Conservation (phyloP, 345 rosid genomes). For the Corchorus capsularis region DNA sequence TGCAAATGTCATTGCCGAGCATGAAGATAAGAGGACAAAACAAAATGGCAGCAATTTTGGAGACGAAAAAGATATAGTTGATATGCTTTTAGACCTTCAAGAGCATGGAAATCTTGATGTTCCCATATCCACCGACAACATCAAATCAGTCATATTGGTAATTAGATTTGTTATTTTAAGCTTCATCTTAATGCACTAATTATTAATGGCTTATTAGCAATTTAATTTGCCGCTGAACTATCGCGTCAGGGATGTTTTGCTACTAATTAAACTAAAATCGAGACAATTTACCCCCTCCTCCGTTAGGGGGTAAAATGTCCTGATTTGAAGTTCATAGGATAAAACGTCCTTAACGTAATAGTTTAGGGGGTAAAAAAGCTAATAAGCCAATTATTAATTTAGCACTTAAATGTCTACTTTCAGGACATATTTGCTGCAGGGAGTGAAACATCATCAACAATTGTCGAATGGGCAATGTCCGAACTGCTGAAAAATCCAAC, state of each 20-base stretch:
- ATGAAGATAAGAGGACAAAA: slow-evolving; percentile 5
- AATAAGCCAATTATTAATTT: too few species aligned
- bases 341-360: too few species aligned
- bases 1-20: slow-evolving; percentile 19
- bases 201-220: too few species aligned
- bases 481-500: slow-evolving; percentile 36
- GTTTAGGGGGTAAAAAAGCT: too few species aligned
- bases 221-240: too few species aligned
- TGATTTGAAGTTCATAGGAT: too few species aligned
- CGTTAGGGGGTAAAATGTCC: too few species aligned
- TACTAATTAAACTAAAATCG: too few species aligned
- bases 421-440: slow-evolving; percentile 38
- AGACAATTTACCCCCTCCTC: too few species aligned
- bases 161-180: neutral
- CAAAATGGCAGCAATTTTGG: neutral
- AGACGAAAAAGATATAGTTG: slow-evolving; percentile 20
- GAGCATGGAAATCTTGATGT: neutral
- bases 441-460: slow-evolving; percentile 33
- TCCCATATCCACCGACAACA: slow-evolving; percentile 26
- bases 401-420: neutral
- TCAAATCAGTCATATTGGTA: slow-evolving; percentile 37
- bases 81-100: slow-evolving; percentile 30
- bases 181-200: neutral
- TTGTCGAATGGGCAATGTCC: slow-evolving; percentile 35
- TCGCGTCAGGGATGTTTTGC: too few species aligned